Conservation (phyloP, 352 stramenopile species). For the Globisporangium parvum region DNA sequence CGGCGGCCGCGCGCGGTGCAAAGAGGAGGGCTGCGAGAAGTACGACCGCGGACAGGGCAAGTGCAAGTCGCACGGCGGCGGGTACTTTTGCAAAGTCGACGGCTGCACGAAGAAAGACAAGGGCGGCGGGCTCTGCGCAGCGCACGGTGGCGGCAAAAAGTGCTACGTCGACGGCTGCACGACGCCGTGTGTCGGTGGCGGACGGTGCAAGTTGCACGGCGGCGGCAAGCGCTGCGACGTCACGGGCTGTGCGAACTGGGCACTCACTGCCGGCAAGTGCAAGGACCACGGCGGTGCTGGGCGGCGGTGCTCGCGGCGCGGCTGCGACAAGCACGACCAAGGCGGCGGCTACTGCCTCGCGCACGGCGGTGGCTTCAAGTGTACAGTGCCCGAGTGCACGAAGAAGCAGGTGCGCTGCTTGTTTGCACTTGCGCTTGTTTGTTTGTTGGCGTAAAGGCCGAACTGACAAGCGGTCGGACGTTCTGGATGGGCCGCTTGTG, state of each 20-base stretch:
- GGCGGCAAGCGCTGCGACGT: conserved; percentile 50
- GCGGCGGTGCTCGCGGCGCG: conserved; percentile 55
- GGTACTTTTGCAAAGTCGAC: conserved; percentile 72
- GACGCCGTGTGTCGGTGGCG: conserved; percentile 66
- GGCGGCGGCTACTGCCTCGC: conserved; percentile 68
- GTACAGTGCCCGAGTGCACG: conserved; percentile 52
- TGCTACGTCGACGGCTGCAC: conserved; percentile 65
- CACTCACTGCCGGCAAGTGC: conserved; percentile 59
- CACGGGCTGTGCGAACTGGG: conserved; percentile 52
- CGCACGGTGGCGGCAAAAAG: conserved; percentile 78
- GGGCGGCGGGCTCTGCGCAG: conserved; percentile 68
- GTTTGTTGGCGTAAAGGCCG: neutral
- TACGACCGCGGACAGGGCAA: conserved; percentile 70
- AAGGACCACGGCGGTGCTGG: conserved; percentile 70
- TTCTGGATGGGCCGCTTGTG: neutral
- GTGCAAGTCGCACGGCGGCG: conserved; percentile 78
- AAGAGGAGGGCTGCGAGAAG: conserved; percentile 70
- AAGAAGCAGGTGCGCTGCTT: conserved; percentile 67
- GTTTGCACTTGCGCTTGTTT: neutral
- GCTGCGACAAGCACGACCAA: conserved; percentile 77
- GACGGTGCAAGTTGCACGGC: conserved; percentile 61
- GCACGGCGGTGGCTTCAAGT: conserved; percentile 69
- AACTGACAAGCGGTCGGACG: neutral
- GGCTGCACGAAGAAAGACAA: conserved; percentile 83
- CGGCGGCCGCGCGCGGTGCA: conserved; percentile 64